Conservation (phyloP, 164 flowering plant genomes). For the Warburgia ugandensis region DNA sequence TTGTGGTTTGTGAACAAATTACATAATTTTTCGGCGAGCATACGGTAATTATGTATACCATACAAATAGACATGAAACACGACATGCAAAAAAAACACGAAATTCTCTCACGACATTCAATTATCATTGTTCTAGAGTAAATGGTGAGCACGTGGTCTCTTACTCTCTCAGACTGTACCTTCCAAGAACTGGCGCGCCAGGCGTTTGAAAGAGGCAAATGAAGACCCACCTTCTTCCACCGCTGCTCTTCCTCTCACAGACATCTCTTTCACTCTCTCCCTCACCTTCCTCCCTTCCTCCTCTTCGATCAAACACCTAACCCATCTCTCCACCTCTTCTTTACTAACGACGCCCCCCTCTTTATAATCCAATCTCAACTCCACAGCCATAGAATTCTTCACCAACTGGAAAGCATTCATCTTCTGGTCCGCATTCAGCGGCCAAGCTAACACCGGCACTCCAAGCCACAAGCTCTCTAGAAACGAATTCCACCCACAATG, state of each 20-base stretch:
- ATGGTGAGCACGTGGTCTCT: too few relatives aligned
- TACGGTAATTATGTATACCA: too few relatives aligned
- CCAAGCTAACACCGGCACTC: slow-evolving; percentile 38
- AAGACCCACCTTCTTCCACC: slow-evolving; percentile 11
- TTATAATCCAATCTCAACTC: slow-evolving; percentile 19
- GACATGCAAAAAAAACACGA: too few relatives aligned
- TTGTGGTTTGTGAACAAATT: too few relatives aligned
- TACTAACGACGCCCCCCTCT: slow-evolving; percentile 16
- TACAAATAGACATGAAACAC: too few relatives aligned
- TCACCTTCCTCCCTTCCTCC: slow-evolving; percentile 13
- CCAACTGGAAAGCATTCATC: slow-evolving; percentile 35
- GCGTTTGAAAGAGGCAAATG: neutral
- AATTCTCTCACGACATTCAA: too few relatives aligned
- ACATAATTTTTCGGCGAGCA: too few relatives aligned
- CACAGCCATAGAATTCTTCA: slow-evolving; percentile 23
- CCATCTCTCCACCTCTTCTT: slow-evolving; percentile 26
- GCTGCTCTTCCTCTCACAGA: neutral
- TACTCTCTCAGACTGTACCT: too few relatives aligned
- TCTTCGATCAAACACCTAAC: slow-evolving; percentile 14
- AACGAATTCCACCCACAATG: slow-evolving; percentile 18
- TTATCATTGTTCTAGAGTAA: too few relatives aligned
- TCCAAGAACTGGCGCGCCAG: neutral
- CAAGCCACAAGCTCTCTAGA: slow-evolving; percentile 14
- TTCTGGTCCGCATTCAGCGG: slow-evolving; percentile 47
- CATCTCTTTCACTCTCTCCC: slow-evolving; percentile 3